Evolutionary conservation across 2,329 filamentous ascomycete species (phyloP), one percentile per base, ranked within the genome.

Genomic region (Bipolaris gigantea): DNA sequence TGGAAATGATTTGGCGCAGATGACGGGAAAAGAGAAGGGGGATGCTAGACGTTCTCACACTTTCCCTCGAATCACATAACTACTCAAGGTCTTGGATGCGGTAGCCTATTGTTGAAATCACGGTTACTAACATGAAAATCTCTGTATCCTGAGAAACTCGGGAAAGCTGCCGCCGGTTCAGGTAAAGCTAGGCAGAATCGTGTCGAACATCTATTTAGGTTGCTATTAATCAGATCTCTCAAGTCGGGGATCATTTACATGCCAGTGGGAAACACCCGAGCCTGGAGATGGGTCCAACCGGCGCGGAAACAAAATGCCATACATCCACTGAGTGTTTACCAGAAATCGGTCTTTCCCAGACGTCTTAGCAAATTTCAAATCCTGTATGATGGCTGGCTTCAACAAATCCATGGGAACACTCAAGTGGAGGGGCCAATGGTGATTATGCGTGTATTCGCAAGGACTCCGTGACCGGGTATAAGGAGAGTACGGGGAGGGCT

Each of bases 121-220:
- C 66, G 40, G 52, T 63, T 25, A 61, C 59, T 66, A 55, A 56
- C 53, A 38, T 48, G 54, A 59, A 63, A 61, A 58, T 63, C 64
- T 63, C 63, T 62, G 63, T 57, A 46, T 51, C 34, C 48, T 59
- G 40, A 45, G 57, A 53, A 53, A 55, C 55, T 52, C 49, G 50
- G 55, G 57, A 61, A 48, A 41, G 56, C 63, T 61, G 64, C 59
- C 60, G 60, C 55, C 62, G 61, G 57, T 41, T 53, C 53, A 52
- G 45, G 57, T 42, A 23, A 47, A 59, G 61, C 56, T 61, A 56
- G 62, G 60, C 19, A 53, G 42, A 55, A 42, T 48, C 48, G 59
- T 62, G 60, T 51, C 63, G 57, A 59, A 50, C 58, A 65, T 61
- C 48, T 68, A 65, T 57, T 54, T 70, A 70, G 39, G 71, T 71